Conservation (phyloP, 1,284 basidiomycete species). For the Ganoderma resinaceum region DNA sequence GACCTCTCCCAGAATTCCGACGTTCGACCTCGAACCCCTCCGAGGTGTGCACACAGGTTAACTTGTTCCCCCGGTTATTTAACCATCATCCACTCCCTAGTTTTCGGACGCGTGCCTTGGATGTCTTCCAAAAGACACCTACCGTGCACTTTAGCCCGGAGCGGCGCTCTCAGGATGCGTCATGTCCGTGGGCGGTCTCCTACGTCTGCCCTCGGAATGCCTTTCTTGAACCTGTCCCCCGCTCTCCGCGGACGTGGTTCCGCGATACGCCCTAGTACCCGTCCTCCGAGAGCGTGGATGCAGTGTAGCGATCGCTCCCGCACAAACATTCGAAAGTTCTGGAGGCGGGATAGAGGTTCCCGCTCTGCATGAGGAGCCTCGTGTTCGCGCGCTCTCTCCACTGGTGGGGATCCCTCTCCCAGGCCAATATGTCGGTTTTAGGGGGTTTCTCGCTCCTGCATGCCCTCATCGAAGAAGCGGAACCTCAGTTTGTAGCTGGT, state of each 20-base stretch:
- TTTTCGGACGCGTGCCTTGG: not conserved
- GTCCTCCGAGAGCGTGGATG: not conserved
- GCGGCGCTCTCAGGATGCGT: slow-evolving; percentile 5
- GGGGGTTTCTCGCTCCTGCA: not conserved
- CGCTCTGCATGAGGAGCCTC: not conserved
- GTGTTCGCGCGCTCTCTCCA: not conserved
- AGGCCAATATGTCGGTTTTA: slow-evolving; percentile 4
- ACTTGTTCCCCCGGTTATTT: slow-evolving; percentile 1
- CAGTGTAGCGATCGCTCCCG: not conserved
- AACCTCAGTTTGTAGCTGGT: slow-evolving; percentile 3
- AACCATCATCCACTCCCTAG: not conserved
- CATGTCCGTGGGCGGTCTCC: slow-evolving; percentile 5
- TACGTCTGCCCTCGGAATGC: not conserved
- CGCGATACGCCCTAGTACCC: not conserved
- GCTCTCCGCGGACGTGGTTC: slow-evolving; percentile 1
- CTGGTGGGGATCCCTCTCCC: not conserved
- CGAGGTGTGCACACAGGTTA: not conserved
- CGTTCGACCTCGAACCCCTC: not conserved
- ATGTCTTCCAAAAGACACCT: not conserved
- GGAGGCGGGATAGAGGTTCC: not conserved
- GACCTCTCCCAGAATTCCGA: not conserved
- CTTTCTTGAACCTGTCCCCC: not conserved
- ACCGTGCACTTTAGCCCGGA: not conserved
- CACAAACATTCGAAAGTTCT: not conserved
- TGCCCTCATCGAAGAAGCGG: slow-evolving; percentile 6